These are phyloP conservation scores for Laetiporus sulphureus DNA, from an alignment of 1,284 basidiomycete genomes.

Conservation along the genomic window DNA sequence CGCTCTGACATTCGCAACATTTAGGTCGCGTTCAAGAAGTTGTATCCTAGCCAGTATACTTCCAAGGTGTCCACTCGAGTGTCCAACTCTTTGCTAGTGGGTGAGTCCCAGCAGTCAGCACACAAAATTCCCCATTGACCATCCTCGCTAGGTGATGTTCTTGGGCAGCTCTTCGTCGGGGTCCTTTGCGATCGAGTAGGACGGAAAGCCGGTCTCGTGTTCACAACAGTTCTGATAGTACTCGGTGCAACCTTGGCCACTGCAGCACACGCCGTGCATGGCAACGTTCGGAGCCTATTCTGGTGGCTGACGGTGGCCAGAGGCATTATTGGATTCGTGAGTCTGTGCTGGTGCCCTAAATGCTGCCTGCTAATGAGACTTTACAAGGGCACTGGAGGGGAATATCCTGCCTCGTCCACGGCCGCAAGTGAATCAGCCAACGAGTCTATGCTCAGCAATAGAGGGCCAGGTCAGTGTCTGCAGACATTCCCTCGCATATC, in stretches of 20 bases:
- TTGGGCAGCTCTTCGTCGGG: constrained; percentile 66
- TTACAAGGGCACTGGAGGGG: constrained; percentile 66
- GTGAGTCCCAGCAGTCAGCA: constrained; percentile 30
- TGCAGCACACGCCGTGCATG: constrained; percentile 59
- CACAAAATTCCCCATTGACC: too few relatives aligned
- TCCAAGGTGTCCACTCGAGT: constrained; percentile 60
- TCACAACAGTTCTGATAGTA: constrained; percentile 66
- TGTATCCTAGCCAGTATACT: constrained; percentile 58
- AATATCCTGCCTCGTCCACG: constrained; percentile 71
- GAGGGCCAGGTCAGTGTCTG: constrained; percentile 47
- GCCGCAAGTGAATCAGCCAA: constrained; percentile 69
- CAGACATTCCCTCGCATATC: neutral
- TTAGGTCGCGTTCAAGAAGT: constrained; percentile 54
- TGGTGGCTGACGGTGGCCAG: constrained; percentile 75
- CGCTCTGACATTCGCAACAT: too few relatives aligned
- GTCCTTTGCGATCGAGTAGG: constrained; percentile 68
- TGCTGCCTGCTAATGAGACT: too few relatives aligned
- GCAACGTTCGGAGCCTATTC: constrained; percentile 55
- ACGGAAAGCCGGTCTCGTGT: constrained; percentile 63
- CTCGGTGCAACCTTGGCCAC: constrained; percentile 68
- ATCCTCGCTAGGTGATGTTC: constrained; percentile 46
- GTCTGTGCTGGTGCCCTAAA: too few relatives aligned
- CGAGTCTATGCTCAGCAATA: constrained; percentile 53
- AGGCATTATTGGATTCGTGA: constrained; percentile 65
- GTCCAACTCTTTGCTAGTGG: constrained; percentile 69